Evolutionary conservation across 2,329 filamentous ascomycete genomes (phyloP).

Genomic region (Alternaria sp.): DNA sequence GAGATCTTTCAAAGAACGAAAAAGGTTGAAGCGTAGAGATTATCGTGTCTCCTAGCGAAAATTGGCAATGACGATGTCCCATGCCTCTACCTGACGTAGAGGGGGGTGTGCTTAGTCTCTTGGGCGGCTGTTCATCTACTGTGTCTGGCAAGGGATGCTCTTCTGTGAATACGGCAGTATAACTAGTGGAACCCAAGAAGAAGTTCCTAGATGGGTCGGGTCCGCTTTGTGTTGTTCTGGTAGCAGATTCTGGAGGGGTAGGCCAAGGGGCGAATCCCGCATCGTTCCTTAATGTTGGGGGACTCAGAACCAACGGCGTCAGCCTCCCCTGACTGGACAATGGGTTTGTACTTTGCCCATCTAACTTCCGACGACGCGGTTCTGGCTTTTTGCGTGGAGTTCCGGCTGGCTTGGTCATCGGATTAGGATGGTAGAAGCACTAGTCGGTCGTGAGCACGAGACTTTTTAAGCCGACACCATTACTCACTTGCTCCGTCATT

Average conservation of each 20-base stretch:
- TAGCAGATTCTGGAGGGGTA: slow-evolving; percentile 41
- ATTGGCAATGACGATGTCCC: slow-evolving; percentile 43
- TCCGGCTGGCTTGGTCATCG: slow-evolving; percentile 50
- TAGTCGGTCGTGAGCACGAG: neutral
- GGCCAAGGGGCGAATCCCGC: slow-evolving; percentile 36
- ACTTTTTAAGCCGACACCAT: too few relatives aligned
- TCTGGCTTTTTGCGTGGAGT: slow-evolving; percentile 49
- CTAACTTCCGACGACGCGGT: slow-evolving; percentile 38
- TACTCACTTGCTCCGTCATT: slow-evolving; percentile 32
- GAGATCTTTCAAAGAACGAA: slow-evolving; percentile 40
- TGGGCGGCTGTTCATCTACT: slow-evolving; percentile 42
- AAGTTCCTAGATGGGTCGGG: slow-evolving; percentile 42
- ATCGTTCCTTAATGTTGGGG: slow-evolving; percentile 42
- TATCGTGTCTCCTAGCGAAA: slow-evolving; percentile 39
- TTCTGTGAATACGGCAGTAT: slow-evolving; percentile 48
- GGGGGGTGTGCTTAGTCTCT: slow-evolving; percentile 35
- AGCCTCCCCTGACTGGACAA: slow-evolving; percentile 31
- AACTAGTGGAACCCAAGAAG: slow-evolving; percentile 50
- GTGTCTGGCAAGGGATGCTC: slow-evolving; percentile 42
- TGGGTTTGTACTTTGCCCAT: slow-evolving; percentile 26
- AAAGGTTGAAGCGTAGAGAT: slow-evolving; percentile 44
- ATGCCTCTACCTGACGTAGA: slow-evolving; percentile 28
- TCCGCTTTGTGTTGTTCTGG: slow-evolving; percentile 29
- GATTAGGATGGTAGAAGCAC: slow-evolving; percentile 51
- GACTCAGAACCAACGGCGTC: slow-evolving; percentile 38